These are phyloP conservation scores for Biancaea sappan DNA, from an alignment of 306 rosid species.

Conservation along the genomic window DNA sequence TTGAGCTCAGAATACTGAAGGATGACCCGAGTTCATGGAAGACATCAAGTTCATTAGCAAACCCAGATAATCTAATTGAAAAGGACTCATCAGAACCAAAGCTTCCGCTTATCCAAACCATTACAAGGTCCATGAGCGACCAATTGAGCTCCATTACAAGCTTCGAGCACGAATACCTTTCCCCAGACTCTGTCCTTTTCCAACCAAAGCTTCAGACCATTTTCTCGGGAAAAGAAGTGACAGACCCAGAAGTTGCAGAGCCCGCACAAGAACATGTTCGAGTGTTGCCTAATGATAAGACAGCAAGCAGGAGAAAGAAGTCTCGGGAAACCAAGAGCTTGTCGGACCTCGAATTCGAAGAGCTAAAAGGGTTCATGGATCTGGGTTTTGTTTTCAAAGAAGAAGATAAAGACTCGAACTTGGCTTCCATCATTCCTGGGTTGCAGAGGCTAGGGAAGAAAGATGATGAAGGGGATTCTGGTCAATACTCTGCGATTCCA, in stretches of 20 bases:
- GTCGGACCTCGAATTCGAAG: conserved; percentile 82
- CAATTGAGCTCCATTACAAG: conserved; percentile 53
- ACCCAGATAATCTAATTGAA: conserved; percentile 35
- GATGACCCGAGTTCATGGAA: conserved; percentile 21
- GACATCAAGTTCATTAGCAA: conserved; percentile 36
- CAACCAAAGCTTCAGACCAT: conserved; percentile 53
- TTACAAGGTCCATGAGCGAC: conserved; percentile 75
- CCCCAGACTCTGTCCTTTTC: conserved; percentile 55
- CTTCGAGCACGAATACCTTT: conserved; percentile 40
- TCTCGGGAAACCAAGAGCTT: conserved; percentile 70
- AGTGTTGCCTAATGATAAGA: conserved; percentile 36
- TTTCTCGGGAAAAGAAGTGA: conserved; percentile 54
- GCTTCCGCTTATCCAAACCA: conserved; percentile 35
- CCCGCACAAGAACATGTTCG: conserved; percentile 25
- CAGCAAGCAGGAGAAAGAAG: conserved; percentile 32
- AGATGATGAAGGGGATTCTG: conserved; percentile 30
- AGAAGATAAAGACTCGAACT: conserved; percentile 70
- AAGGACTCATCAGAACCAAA: conserved; percentile 36
- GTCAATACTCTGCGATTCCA: conserved; percentile 37
- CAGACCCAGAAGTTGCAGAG: conserved; percentile 32
- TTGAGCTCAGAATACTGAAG: conserved; percentile 45
- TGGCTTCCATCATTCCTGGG: conserved; percentile 88
- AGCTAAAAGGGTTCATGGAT: conserved; percentile 89
- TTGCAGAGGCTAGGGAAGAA: conserved; percentile 70
- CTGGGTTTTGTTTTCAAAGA: conserved; percentile 86